Base-by-base conservation (phyloP, 805 yeast species). In the Starmerella stigmatis region DNA sequence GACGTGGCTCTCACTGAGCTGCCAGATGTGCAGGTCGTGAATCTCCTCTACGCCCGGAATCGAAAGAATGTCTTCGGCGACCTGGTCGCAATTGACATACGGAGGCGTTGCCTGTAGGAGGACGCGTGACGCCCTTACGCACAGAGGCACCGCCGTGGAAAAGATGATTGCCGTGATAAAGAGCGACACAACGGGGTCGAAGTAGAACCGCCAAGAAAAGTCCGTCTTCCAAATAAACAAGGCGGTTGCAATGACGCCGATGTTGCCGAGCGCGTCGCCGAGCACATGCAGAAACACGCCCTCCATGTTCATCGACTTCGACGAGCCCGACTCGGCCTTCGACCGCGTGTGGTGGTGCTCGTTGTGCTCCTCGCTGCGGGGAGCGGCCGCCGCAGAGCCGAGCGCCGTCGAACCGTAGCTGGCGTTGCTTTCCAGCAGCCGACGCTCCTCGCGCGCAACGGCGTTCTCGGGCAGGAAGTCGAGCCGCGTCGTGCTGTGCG, bases 1-100 rank as follows among this genome's bases (percentile, higher is more conserved):
- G 53, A 78, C 72, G 45, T 83, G 73, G 49, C 79, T 81, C 65
- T 89, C 98, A 41, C 88, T 84, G 55, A 89, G 72, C 61, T 86
- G 89, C 98, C 98, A 89, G 47, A 89, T 79, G 64, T 89, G 98
- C 71, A 89, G 79, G 64, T 89, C 98, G 63, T 89, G 98, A 26
- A 92, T 79, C 2, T 94, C 82, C 46, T 75, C 71, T 42, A 89
- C 89, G 21, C 88, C 83, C 1, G 76, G 73, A 16, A 92, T 69
- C 15, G 73, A 65, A 29, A 76, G 63, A 36, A 89, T 80, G 49
- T 83, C 84, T 41, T 71, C 67, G 47, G 79, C 75, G 35, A 92
- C 84, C 25, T 72, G 73, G 50, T 82, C 81, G 16, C 94, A 79
- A 55, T 86, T 77, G 44, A 92, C 70, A 32, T 79, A 72, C n/a